These are phyloP conservation scores for Sphagnum contortum DNA, from an alignment of 225 moss, liverwort and hornwort genomes.

Conservation along the genomic window DNA sequence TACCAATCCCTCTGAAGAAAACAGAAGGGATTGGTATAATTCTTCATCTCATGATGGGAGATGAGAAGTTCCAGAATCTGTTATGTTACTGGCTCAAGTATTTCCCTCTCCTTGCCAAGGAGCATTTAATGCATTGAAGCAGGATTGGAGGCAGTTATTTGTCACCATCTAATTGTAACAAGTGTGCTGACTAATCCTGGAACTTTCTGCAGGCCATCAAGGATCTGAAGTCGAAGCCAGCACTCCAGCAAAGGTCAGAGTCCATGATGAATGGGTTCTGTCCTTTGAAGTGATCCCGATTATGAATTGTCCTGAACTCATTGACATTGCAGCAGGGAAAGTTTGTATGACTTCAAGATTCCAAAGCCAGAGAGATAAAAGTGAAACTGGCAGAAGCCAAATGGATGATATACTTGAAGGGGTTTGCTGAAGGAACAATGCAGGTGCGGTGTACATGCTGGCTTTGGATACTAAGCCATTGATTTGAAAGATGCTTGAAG, in stretches of 20 bases:
- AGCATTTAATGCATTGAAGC: no score
- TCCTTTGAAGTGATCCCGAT: conserved; percentile 47
- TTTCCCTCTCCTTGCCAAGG: no score
- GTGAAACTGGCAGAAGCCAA: conserved; percentile 55
- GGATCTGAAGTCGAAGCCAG: conserved; percentile 9
- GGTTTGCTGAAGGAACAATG: conserved; percentile 35
- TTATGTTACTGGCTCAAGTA: no score
- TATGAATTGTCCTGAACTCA: conserved; percentile 39
- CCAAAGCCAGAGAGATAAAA: conserved; percentile 38
- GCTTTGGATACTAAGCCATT: conserved; percentile 25
- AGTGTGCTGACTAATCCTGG: conserved; percentile 43
- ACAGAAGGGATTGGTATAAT: no score
- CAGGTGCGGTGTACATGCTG: conserved; percentile 30
- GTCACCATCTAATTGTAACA: conserved; percentile 9
- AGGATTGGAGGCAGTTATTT: no score
- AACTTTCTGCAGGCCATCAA: conserved; percentile 18
- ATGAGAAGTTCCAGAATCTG: no score
- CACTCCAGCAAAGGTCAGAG: conserved; percentile 27
- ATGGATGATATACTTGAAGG: conserved; percentile 35
- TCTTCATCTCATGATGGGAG: no score
- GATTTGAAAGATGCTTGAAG: conserved; percentile 30
- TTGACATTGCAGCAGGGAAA: conserved; percentile 38
- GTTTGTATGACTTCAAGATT: conserved; percentile 31
- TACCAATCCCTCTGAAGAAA: no score
- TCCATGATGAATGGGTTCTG: conserved; percentile 50